Percentiles rank a stretch among this genome's conserved stretches.
phyloP scores from a whole-genome alignment of 306 rosid genomes.

The Fragaria vesca region DNA sequence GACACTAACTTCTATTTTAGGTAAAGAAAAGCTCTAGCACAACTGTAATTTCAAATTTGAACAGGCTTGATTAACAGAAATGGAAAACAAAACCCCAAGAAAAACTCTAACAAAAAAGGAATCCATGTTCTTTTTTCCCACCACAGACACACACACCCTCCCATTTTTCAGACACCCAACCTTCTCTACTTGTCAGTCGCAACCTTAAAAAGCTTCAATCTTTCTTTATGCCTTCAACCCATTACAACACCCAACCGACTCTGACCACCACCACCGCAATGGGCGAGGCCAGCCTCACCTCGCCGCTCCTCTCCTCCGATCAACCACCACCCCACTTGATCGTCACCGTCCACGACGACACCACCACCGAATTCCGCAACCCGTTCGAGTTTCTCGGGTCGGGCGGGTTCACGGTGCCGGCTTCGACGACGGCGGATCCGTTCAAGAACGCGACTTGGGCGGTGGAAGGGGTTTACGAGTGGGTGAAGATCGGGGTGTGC shows the following conservation, averaged over 20 bases:
- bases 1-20: no score
- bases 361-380: slow-evolving; percentile 26
- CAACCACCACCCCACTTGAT: slow-evolving; percentile 33
- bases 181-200: background rate
- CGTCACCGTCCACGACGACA: slow-evolving; percentile 32
- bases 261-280: slow-evolving; percentile 23
- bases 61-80: background rate
- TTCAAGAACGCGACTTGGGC: slow-evolving; percentile 56
- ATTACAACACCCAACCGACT: background rate
- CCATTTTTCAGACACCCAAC: background rate
- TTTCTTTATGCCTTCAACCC: background rate
- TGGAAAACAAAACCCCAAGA: background rate
- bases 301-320: slow-evolving; percentile 61
- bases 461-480: slow-evolving; percentile 67
- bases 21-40: no score
- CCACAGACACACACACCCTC: background rate
- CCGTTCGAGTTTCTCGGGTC: slow-evolving; percentile 59
- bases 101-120: no score
- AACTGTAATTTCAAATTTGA: background rate
- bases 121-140: background rate
- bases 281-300: slow-evolving; percentile 54
- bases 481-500: slow-evolving; percentile 49
- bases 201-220: background rate
- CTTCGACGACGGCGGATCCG: slow-evolving; percentile 58
- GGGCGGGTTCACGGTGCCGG: slow-evolving; percentile 48